Conservation (phyloP, 176 grass and related monocot genomes). For the Tillandsia leiboldiana region DNA sequence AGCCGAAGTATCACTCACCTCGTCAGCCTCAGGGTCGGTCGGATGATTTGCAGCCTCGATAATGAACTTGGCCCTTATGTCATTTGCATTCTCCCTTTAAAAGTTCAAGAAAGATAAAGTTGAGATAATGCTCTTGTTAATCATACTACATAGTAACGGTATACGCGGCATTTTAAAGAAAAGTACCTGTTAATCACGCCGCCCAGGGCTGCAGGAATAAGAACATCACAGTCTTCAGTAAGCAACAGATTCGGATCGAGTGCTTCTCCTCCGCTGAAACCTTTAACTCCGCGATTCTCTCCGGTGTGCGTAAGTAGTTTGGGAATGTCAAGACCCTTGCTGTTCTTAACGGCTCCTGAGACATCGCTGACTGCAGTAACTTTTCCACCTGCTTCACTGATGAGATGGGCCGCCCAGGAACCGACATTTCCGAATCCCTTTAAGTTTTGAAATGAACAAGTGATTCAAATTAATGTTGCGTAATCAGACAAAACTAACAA, state of each 20-base stretch:
- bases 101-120: neutral
- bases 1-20: constrained; percentile 33
- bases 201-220: constrained; percentile 73
- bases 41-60: constrained; percentile 99
- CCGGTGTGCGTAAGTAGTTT: constrained; percentile 47
- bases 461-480: neutral
- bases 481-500: neutral
- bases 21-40: constrained; percentile 84
- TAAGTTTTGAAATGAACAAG: constrained; percentile 5
- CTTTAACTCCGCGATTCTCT: constrained; percentile 55
- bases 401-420: constrained; percentile 78
- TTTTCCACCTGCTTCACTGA: constrained; percentile 71
- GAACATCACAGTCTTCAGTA: constrained; percentile 78
- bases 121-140: neutral
- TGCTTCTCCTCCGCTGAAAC: constrained; percentile 49
- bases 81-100: constrained; percentile 76
- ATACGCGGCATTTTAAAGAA: neutral
- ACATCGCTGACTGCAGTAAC: constrained; percentile 75
- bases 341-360: constrained; percentile 69
- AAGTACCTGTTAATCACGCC: constrained; percentile 60
- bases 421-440: constrained; percentile 97
- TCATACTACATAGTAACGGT: neutral
- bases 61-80: constrained; percentile 89
- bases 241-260: constrained; percentile 50
- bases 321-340: constrained; percentile 53